phyloP scores from a whole-genome alignment of 1,284 basidiomycete species.

The Erythrobasidium hasegawianum region DNA sequence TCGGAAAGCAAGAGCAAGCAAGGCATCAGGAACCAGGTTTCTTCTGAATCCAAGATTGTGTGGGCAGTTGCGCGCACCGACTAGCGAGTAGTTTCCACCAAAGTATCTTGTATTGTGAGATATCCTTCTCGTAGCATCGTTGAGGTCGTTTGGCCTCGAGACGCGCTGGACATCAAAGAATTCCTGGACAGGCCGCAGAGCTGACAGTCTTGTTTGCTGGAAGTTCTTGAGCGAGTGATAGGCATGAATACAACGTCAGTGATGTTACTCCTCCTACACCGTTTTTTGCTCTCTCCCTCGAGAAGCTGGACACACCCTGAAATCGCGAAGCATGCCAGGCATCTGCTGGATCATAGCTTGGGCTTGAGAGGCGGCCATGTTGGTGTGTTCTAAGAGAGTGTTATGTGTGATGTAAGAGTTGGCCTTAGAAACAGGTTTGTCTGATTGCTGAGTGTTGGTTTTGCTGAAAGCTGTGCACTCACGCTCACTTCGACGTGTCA shows the following conservation, averaged over 20 bases:
- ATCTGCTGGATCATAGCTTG: slow-evolving; percentile 26
- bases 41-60: background rate
- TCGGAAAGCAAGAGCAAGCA: background rate
- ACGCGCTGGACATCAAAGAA: slow-evolving; percentile 47
- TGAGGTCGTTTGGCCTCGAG: slow-evolving; percentile 49
- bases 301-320: slow-evolving; percentile 27
- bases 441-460: too few species aligned
- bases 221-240: slow-evolving; percentile 27
- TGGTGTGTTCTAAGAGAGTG: background rate
- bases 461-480: too few species aligned
- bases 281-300: background rate
- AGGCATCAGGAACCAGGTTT: slow-evolving; percentile 4
- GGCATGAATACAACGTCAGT: background rate
- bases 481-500: too few species aligned
- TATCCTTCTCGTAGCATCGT: slow-evolving; percentile 50
- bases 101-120: slow-evolving; percentile 52
- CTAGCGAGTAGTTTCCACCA: slow-evolving; percentile 48
- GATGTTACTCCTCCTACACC: background rate
- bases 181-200: slow-evolving; percentile 46
- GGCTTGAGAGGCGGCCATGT: slow-evolving; percentile 19
- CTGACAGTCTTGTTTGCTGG: slow-evolving; percentile 47
- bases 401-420: background rate
- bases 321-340: slow-evolving; percentile 27
- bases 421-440: too few species aligned
- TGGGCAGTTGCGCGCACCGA: slow-evolving; percentile 35